phyloP scores from a whole-genome alignment of 2,329 filamentous ascomycete species.

The Paracamarosporium sp. region DNA sequence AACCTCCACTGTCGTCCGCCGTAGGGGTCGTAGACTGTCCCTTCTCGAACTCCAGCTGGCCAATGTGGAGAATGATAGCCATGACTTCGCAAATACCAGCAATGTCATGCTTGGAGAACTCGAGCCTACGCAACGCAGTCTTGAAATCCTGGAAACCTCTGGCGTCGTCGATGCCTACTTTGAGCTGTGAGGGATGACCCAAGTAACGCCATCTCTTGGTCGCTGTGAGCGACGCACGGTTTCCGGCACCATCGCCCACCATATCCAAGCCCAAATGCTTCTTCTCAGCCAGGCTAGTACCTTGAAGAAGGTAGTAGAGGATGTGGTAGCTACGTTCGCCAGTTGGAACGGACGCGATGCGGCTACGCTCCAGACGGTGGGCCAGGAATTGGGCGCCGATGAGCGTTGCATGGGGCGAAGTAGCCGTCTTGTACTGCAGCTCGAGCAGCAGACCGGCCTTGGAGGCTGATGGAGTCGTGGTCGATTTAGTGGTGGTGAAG shows the following conservation, averaged over 20 bases:
- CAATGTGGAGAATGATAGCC: constrained; percentile 94
- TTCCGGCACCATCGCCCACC: constrained; percentile 59
- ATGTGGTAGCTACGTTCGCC: constrained; percentile 97
- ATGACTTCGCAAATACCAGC: constrained; percentile 96
- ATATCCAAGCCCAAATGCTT: constrained; percentile 75
- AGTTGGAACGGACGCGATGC: constrained; percentile 89
- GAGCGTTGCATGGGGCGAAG: constrained; percentile 81
- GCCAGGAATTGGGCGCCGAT: constrained; percentile 95
- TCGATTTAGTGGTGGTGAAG: constrained; percentile 94
- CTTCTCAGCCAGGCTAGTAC: constrained; percentile 90
- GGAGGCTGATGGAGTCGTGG: constrained; percentile 92
- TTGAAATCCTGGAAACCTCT: constrained; percentile 99
- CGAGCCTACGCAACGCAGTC: constrained; percentile 89
- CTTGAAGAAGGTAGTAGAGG: constrained; percentile 92
- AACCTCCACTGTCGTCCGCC: constrained; percentile 92
- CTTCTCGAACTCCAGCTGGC: constrained; percentile 91
- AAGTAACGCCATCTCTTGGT: constrained; percentile 94
- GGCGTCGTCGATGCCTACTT: constrained; percentile 93
- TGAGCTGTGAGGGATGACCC: constrained; percentile 94
- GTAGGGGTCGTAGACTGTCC: constrained; percentile 78
- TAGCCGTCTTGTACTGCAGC: constrained; percentile 92
- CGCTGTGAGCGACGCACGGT: constrained; percentile 61
- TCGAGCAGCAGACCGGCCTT: constrained; percentile 96
- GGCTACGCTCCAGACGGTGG: constrained; percentile 88
- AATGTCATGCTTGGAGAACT: constrained; percentile 92